Evolutionary conservation across 2,329 filamentous ascomycete genomes (phyloP).

Genomic region (Penicillium sp.): DNA sequence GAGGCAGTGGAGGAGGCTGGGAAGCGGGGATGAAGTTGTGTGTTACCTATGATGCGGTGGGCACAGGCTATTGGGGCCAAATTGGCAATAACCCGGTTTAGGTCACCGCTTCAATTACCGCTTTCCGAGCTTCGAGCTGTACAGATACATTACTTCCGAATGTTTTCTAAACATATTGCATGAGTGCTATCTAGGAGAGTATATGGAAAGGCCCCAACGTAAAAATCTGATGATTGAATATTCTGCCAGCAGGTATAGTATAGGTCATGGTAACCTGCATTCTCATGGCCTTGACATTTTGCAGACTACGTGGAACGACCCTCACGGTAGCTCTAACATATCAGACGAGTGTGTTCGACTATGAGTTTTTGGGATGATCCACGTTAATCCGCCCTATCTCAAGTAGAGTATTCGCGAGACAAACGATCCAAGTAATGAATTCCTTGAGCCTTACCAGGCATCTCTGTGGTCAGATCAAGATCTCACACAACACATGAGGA

Average conservation of each 20-base stretch:
- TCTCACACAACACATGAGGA: not conserved
- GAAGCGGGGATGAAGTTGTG: conserved; percentile 13
- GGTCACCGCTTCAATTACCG: not conserved
- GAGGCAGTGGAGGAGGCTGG: conserved; percentile 16
- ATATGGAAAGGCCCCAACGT: not conserved
- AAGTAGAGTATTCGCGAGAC: not conserved
- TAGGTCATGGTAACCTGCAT: not conserved
- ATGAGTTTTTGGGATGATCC: not conserved
- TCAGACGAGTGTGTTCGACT: not conserved
- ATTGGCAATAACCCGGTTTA: not conserved
- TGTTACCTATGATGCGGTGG: conserved; percentile 15
- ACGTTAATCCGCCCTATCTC: not conserved
- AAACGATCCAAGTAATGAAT: not conserved
- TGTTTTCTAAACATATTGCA: too few relatives aligned
- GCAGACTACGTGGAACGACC: not conserved
- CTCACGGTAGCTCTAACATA: not conserved
- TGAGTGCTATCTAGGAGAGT: not conserved
- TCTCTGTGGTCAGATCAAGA: not conserved
- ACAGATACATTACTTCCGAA: too few relatives aligned
- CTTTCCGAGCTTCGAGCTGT: not conserved
- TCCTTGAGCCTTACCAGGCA: not conserved
- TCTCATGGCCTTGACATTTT: not conserved
- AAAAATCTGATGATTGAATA: not conserved
- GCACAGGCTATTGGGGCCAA: not conserved
- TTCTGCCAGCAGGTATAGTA: not conserved